These are phyloP conservation scores for Debaryomyces prosopidis DNA, from an alignment of 805 yeast genomes.

Conservation along the genomic window DNA sequence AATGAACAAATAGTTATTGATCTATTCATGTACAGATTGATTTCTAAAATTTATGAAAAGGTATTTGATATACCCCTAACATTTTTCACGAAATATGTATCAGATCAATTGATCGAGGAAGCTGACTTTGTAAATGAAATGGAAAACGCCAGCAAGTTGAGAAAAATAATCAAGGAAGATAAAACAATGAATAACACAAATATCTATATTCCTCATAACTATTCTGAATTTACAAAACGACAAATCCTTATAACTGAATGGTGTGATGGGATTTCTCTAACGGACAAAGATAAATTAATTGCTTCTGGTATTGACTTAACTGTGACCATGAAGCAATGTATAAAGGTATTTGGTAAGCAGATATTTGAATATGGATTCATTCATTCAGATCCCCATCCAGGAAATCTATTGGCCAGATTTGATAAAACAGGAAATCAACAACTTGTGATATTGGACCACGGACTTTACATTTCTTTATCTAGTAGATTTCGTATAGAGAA, in stretches of 20 bases:
- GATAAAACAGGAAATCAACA: slow-evolving; percentile 43
- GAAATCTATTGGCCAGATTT: slow-evolving; percentile 62
- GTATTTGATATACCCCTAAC: slow-evolving; percentile 66
- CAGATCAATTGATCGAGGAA: slow-evolving; percentile 59
- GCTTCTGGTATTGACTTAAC: slow-evolving; percentile 38
- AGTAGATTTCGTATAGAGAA: slow-evolving; percentile 56
- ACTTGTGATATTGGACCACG: slow-evolving; percentile 73
- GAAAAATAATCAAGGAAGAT: slow-evolving; percentile 42
- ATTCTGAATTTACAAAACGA: slow-evolving; percentile 43
- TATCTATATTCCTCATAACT: slow-evolving; percentile 58
- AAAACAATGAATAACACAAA: slow-evolving; percentile 31
- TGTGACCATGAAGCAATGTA: slow-evolving; percentile 49
- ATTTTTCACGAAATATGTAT: slow-evolving; percentile 55
- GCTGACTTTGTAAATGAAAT: slow-evolving; percentile 61
- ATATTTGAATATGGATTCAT: slow-evolving; percentile 67
- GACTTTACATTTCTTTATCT: slow-evolving; percentile 59
- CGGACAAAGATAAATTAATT: slow-evolving; percentile 44
- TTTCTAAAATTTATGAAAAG: slow-evolving; percentile 54
- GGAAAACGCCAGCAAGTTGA: slow-evolving; percentile 47
- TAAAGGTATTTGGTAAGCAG: slow-evolving; percentile 54
- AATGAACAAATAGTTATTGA: slow-evolving; percentile 61
- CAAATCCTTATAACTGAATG: slow-evolving; percentile 69
- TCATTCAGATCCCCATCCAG: slow-evolving; percentile 83
- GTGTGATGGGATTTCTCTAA: slow-evolving; percentile 69
- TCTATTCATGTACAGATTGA: slow-evolving; percentile 53